Evolutionary conservation across 2,329 filamentous ascomycete genomes (phyloP), one percentile per base, ranked within the genome.

Genomic region (Berkeleyomyces basicola): DNA sequence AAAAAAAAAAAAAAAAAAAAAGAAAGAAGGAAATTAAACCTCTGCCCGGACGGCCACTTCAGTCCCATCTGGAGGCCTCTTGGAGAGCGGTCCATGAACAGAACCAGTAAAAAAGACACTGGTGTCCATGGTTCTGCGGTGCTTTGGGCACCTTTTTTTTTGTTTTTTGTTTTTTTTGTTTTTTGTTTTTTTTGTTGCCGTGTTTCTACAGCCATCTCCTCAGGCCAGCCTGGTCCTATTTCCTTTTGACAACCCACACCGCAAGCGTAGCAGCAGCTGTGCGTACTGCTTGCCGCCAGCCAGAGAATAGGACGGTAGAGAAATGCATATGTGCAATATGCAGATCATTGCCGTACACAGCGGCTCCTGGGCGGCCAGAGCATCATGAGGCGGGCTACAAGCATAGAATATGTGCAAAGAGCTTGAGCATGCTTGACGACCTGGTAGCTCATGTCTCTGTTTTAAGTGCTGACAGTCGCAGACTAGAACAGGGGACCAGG

Each of bases 281-380:
- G 23, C 23, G 23, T 23, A 23, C 23, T 23, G 23, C 23, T 23
- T 23, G 23, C 23, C 2, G 23, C 23, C 23, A 23, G 23, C 23
- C 23, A 55, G 7, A n/a, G 31, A 14, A 55, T 55, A 37, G 37
- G 4, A 36, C 51, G 51, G 51, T 37, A 55, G 33, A 55, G 51
- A 55, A 37, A 55, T 55, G 51, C 51, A 55, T 55, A 39, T n/a
- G 10, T 55, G 51, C 51, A 55, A 39, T n/a, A n/a, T 55, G 51
- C 51, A 55, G 51, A 55, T 55, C 51, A 55, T 55, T 10, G 31
- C 31, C n/a, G 33, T 14, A 55, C 5, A 10, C 33, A 55, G 33
- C n/a, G 43, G 7, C 43, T n/a, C 4, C 11, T n/a, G 16, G 43
- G 5, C 43, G 16, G 3, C 11, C 11, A 46, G 43, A 46, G 1